phyloP scores from a whole-genome alignment of 73 alveolate genomes.

The Paraurostyla sp. region DNA sequence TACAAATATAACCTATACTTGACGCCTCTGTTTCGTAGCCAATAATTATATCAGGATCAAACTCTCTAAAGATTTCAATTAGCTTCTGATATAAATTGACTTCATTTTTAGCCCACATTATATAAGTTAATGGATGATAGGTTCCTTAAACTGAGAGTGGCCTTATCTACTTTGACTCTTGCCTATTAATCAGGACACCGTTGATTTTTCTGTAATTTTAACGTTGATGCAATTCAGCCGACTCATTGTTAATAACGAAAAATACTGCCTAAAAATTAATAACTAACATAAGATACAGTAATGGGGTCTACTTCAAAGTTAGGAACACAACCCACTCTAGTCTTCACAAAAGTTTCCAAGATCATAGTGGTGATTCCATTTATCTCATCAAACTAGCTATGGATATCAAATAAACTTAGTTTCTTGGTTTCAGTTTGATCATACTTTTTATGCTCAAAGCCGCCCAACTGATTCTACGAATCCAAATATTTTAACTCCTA shows the following conservation, averaged over 20 bases:
- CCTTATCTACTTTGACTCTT: not conserved
- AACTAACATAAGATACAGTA: not conserved
- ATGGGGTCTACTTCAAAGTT: slow-evolving; percentile 59
- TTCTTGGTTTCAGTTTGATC: not conserved
- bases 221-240: slow-evolving; percentile 45
- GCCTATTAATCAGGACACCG: slow-evolving; percentile 20
- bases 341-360: slow-evolving; percentile 62
- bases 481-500: slow-evolving; percentile 36
- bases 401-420: slow-evolving; percentile 68
- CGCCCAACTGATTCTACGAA: slow-evolving; percentile 24
- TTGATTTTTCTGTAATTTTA: not conserved
- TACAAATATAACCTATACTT: slow-evolving; percentile 84
- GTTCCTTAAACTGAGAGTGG: not conserved
- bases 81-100: slow-evolving; percentile 46
- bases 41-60: slow-evolving; percentile 90
- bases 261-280: slow-evolving; percentile 45
- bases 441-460: slow-evolving; percentile 14
- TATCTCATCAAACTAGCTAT: slow-evolving; percentile 61
- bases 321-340: slow-evolving; percentile 56
- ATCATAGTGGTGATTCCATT: slow-evolving; percentile 41
- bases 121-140: not conserved
- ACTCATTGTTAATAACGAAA: slow-evolving; percentile 61
- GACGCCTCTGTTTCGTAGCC: slow-evolving; percentile 88
- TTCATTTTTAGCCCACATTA: slow-evolving; percentile 37
- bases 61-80: slow-evolving; percentile 61